These are phyloP conservation scores for Amphicarpaea edgeworthii DNA, from an alignment of 306 rosid genomes.

Conservation along the genomic window DNA sequence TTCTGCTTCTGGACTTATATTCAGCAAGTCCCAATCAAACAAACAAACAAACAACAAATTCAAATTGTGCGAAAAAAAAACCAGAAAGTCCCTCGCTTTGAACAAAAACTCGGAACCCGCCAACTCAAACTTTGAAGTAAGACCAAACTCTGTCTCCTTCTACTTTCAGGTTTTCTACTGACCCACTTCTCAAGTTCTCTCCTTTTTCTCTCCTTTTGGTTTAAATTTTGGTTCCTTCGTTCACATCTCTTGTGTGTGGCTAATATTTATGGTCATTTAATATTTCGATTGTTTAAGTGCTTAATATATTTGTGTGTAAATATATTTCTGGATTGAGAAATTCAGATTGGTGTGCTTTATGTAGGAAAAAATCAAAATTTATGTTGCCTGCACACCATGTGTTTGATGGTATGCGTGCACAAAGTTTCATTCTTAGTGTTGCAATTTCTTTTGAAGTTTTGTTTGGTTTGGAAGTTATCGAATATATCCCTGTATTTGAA, in stretches of 20 bases:
- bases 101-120: no score
- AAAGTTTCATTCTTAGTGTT: neutral
- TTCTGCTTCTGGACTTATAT: no score
- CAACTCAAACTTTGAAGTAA: neutral
- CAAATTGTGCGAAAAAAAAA: no score
- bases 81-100: no score
- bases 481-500: neutral
- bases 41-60: no score
- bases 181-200: neutral
- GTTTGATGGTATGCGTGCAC: neutral
- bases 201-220: neutral
- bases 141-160: no score
- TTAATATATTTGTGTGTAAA: neutral
- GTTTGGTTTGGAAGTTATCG: neutral
- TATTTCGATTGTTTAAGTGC: neutral
- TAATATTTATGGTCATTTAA: neutral
- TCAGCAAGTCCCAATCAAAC: no score
- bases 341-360: neutral
- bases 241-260: neutral
- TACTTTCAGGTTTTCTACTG: no score
- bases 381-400: neutral
- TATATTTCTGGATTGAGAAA: neutral
- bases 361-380: neutral
- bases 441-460: neutral
- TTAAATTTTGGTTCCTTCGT: neutral